Base-by-base conservation (phyloP, 371 early-diverging fungal genomes). In the Gilbertella persicaria region DNA sequence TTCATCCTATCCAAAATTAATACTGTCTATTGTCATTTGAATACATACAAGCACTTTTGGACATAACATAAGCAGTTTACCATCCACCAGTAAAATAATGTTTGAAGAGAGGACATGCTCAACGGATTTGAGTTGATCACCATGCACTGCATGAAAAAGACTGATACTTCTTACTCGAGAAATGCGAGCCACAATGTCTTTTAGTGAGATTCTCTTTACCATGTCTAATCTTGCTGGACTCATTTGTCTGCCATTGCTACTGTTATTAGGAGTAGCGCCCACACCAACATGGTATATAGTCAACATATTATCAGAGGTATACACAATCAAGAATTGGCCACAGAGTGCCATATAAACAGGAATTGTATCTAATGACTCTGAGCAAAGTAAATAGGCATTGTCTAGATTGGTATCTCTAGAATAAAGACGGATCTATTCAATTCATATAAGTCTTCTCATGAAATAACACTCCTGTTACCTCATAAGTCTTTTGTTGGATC, bases 391-490 rank as follows among this genome's bases (percentile, higher is more conserved):
- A 14, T 84, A 61, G 5, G 76, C 66, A 50, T 80, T 78, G 60
- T 90, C 91, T 42, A 92, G 64, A 36, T 90, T 94, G 14, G 73
- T 75, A 19, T 92, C 92, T n/a, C 91, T 77, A 23, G 89, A 85
- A 60, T 87, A 92, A 43, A 90, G 53, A 2, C 88, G 79, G 43
- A 94, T 60, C 91, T 92, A 64, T 17, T 25, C 23, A 14, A 3
- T 14, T 19, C 37, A 33, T 23, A 12, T 28, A 16, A 14, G 24
- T 14, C 40, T 26, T 29, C 4, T 16, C 29, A 21, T 17, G 5
- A 21, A 13, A 16, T n/a, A 40, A 14, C 12, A 45, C 9, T 17
- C n/a, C 16, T 5, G 55, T 57, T 74, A 91, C 91, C 76, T 92
- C 89, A 58, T 79, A 80, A 24, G 66, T 65, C 25, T 75, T 71